Evolutionary conservation across 1,284 basidiomycete species (phyloP), one percentile per base, ranked within the genome.

Genomic region (Apiotrichum laibachii): DNA sequence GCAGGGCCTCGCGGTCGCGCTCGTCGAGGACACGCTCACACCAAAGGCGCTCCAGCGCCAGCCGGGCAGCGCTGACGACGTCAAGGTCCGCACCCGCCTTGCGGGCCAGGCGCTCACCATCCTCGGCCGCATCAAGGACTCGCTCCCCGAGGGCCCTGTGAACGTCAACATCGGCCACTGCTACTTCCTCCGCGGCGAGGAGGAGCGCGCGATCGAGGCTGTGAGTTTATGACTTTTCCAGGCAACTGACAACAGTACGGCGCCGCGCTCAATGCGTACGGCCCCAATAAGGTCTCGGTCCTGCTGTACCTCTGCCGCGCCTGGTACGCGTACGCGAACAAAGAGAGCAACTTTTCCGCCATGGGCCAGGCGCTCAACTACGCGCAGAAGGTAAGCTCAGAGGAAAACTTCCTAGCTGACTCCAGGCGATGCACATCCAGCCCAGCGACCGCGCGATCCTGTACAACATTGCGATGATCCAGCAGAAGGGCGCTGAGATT

Each of bases 131-230:
- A 88, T 96, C 55, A 83, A 90, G 60, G 93, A 96, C 78, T 88
- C 86, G 5, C 77, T 92, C 53, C 84, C 85, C 59, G 89, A 92
- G 62, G 89, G 89, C 2, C 88, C 88, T 64, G 92, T 95, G 10
- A 92, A 93, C 70, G 82, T 91, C 69, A 97, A 97, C 72, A 93
- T 96, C 81, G 94, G 93, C 0, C 94, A 96, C 71, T 95, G 92
- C 68, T 89, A 93, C 75, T 94, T 90, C 72, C 83, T 85, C 33
- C 83, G 90, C 53, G 93, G 95, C 59, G 93, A 97, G 73, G 94
- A 88, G 73, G 92, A 97, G 67, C 83, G 89, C 56, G 92, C 94
- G 1, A 92, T 96, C 63, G 92, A 97, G 76, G 89, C 88, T 70
- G 92, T 94, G 72, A 80, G 92, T 85, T n/a, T 9, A 39, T 19